phyloP scores from a whole-genome alignment of 148 eudicot species.

The Rhododendron ferrugineum region DNA sequence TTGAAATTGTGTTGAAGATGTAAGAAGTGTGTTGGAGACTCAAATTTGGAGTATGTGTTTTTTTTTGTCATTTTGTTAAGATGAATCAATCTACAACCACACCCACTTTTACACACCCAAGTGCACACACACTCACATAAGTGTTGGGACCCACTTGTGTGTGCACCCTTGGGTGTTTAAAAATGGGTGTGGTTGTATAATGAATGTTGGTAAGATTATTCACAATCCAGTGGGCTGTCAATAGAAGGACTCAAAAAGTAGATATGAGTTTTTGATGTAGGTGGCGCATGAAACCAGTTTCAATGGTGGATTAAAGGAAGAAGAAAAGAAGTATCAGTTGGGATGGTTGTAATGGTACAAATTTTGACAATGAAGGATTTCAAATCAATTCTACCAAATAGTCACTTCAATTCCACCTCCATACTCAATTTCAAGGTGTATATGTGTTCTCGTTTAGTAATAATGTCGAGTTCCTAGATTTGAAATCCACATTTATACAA shows the following conservation, averaged over 20 bases:
- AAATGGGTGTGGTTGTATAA: too few species aligned
- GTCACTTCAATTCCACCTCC: not conserved
- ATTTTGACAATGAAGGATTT: not conserved
- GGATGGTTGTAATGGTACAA: not conserved
- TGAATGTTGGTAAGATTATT: too few species aligned
- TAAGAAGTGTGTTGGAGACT: not conserved
- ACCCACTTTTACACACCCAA: too few species aligned
- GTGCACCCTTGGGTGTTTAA: too few species aligned
- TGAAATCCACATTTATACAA: not conserved
- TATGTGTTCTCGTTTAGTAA: not conserved
- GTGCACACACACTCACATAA: too few species aligned
- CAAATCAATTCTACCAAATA: not conserved
- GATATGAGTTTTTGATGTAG: not conserved
- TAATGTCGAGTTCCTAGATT: not conserved
- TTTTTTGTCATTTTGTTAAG: not conserved
- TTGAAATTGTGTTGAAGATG: not conserved
- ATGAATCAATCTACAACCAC: too few species aligned
- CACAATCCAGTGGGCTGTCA: not conserved
- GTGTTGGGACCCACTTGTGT: too few species aligned
- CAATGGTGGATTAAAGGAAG: not conserved
- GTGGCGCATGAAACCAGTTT: not conserved
- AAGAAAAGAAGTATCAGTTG: not conserved
- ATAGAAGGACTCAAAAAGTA: not conserved
- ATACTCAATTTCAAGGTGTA: not conserved
- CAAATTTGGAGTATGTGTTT: not conserved